A percentile compares a stretch with the other conserved stretches of the same genome.
phyloP scores from a whole-genome alignment of 495 filamentous ascomycete genomes.

The Pseudevernia furfuracea region DNA sequence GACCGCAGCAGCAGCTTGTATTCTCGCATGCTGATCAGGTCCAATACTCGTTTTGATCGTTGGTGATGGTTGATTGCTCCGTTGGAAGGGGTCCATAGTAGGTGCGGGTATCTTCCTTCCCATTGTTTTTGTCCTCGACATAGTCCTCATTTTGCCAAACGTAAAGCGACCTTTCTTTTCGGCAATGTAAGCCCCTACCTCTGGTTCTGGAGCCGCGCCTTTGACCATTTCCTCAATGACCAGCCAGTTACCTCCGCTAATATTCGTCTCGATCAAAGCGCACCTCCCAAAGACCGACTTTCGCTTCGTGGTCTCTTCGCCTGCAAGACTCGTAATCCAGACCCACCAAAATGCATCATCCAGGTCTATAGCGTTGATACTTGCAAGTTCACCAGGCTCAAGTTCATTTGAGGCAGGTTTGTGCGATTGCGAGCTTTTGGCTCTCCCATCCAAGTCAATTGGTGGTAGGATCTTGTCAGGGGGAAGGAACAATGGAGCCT shows the following conservation, averaged over 20 bases:
- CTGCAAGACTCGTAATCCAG: constrained; percentile 94
- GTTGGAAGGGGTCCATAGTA: constrained; percentile 45
- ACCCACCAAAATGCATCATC: constrained; percentile 99
- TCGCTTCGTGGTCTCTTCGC: constrained; percentile 72
- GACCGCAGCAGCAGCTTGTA: constrained; percentile 79
- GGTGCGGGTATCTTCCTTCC: constrained; percentile 37
- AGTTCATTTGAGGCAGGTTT: constrained; percentile 58
- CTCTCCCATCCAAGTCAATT: constrained; percentile 60
- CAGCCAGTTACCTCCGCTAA: constrained; percentile 77
- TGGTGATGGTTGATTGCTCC: constrained; percentile 39
- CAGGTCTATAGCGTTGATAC: constrained; percentile 74
- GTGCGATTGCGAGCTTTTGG: constrained; percentile 84
- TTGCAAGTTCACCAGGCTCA: constrained; percentile 89
- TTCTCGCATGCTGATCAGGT: constrained; percentile 84
- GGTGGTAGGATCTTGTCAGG: constrained; percentile 88
- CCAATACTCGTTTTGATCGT: constrained; percentile 83
- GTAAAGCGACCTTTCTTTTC: constrained; percentile 91
- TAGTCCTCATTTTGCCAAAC: constrained; percentile 61
- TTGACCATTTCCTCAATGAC: constrained; percentile 95
- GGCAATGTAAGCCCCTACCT: constrained; percentile 77
- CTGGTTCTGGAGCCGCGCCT: constrained; percentile 79
- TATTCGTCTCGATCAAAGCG: constrained; percentile 80
- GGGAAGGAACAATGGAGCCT: constrained; percentile 64
- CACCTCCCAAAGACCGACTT: constrained; percentile 94
- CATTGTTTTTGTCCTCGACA: constrained; percentile 60